A percentile compares a stretch with the other conserved stretches of the same genome.
Conservation (phyloP, 78 protist species). For the Dictyostelium citrinum region DNA sequence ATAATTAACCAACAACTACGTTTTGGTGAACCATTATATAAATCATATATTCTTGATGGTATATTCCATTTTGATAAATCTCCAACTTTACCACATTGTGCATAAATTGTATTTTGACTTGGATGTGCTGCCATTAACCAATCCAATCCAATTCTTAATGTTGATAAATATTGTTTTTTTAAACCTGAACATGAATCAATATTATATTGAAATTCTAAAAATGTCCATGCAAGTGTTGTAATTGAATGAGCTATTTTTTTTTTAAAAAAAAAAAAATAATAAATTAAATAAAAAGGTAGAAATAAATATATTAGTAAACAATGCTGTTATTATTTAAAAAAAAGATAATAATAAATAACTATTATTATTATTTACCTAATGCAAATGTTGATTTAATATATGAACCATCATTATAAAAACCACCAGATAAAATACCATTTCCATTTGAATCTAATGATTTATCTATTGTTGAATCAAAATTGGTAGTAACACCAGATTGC, state of each 20-base stretch:
- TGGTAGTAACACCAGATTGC: neutral
- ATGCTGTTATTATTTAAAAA: neutral
- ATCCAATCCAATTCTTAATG: neutral
- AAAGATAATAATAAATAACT: neutral
- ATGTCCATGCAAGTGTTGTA: neutral
- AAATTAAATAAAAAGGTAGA: neutral
- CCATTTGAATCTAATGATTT: neutral
- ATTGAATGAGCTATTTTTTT: neutral
- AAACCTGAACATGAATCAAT: neutral
- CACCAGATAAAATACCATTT: neutral
- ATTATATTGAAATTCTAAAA: neutral
- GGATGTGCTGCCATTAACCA: neutral
- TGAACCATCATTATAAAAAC: neutral
- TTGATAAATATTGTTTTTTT: neutral
- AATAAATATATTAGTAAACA: neutral
- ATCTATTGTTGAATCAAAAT: neutral
- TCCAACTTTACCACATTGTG: neutral
- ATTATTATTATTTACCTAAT: neutral
- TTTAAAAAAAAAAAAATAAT: neutral
- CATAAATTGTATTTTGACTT: neutral
- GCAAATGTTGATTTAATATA: neutral
- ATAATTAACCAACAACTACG: conserved; percentile 1
- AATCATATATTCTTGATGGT: neutral
- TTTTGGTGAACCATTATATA: conserved; percentile 41
- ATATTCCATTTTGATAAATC: neutral